Base-by-base conservation (phyloP, 352 stramenopile genomes). In the Phytophthora aleatoria region DNA sequence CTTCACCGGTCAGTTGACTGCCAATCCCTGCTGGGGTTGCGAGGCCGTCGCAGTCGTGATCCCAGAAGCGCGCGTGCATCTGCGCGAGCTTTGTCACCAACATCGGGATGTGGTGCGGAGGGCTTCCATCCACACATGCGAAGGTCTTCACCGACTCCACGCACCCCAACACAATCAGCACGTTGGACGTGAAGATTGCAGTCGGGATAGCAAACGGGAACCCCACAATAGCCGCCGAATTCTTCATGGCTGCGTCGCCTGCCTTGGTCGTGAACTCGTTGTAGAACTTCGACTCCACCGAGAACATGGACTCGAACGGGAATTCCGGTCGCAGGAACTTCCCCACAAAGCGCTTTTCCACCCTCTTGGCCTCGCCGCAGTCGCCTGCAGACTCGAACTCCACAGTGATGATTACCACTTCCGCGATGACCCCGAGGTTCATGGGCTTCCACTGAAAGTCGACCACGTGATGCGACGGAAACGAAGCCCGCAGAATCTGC, bases 281-380 rank as follows among this genome's bases (percentile, higher is more conserved):
- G 71, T 94, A 94, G 61, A 94, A 92, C 20, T 69, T 87, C 31
- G 81, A 90, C 53, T 94, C 86, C 44, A 94, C 82, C 7, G 61
- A 57, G 47, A 94, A 94, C 86, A 94, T 94, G 16, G 68, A 77
- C 64, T 92, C 81, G 41, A 94, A 88, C 11, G 86, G 83, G 60
- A 94, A 89, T 57, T 94, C 86, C 3, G 81, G 81, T 0, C 86
- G 82, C 57, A 90, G 55, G 44, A 92, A 94, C 65, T 94, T 94
- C 38, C 79, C 82, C 38, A 94, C 81, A 13, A 90, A 76, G 15
- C 75, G 61, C 43, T 59, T 73, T 51, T 69, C 41, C 8, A 61
- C 47, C 39, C 10, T 64, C 6, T 58, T 39, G 15, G 36, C 43
- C 11, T 69, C 45, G 39, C 24, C 57, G 33, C 5, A 16, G 7